Base-by-base conservation (phyloP, 148 eudicot genomes). In the Chenopodium formosanum region DNA sequence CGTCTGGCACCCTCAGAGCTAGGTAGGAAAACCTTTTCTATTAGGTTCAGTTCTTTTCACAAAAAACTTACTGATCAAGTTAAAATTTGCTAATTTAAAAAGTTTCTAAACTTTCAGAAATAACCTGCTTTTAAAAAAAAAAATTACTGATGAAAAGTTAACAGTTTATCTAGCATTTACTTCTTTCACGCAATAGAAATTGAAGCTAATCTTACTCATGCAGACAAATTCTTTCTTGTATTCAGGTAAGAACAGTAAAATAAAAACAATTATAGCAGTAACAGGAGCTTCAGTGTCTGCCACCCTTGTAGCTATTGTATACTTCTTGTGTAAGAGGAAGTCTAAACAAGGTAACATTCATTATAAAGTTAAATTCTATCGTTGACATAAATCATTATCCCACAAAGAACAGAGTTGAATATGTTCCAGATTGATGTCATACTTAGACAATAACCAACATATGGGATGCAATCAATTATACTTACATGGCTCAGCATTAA, bases 271-370 rank as follows among this genome's bases (percentile, higher is more conserved):
- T 52, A 13, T 70, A 10, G 31, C 29, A n/a, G 68, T 70, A 79
- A 13, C 82, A 56, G 76, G n/a, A 52, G 46, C 14, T 79, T 56
- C 22, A 34, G 82, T 75, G 50, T 37, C 68, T 20, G 76, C 53
- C 48, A 58, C 34, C 19, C 32, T 79, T 7, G 34, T 58, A 3
- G 68, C 34, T 3, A 32, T 71, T 9, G 29, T 37, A 63, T 79
- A 70, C 68, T 70, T 79, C 12, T 2, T 52, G 6, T 70, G 53
- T 46, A 52, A 73, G 50, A 31, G 76, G 29, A 70, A 79, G 67
- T 46, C 75, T 70, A 70, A 53, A 70, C 67, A 79, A 70, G 80
- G 80, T 67, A 60, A 78, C 72, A 67, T 25, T 31, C 29, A 23
- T 31, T 46, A 46, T 47, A 47, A 62, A 22, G 62, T 4, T 56